A percentile compares a stretch with the other conserved stretches of the same genome.
These are phyloP conservation scores for Cutaneotrichosporon daszewskae DNA, from an alignment of 1,284 basidiomycete species.

Conservation along the genomic window DNA sequence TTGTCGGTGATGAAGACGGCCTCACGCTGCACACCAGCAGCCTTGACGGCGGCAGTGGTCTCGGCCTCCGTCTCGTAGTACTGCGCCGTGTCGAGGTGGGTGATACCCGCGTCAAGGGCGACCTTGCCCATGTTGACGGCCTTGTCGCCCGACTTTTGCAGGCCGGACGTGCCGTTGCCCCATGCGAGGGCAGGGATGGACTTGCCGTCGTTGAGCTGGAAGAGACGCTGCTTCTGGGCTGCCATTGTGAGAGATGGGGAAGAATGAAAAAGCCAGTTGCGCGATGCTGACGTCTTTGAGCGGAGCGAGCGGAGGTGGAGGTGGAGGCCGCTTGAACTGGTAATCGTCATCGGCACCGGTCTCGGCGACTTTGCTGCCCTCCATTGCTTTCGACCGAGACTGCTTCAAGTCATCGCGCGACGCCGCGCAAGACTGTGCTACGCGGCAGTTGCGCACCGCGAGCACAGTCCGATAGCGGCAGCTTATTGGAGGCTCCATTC, in stretches of 20 bases:
- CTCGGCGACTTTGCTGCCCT: too few relatives aligned
- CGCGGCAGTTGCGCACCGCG: too few relatives aligned
- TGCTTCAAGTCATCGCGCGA: too few relatives aligned
- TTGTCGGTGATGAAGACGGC: constrained; percentile 56
- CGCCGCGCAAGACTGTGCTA: too few relatives aligned
- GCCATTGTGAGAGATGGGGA: too few relatives aligned
- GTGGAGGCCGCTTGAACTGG: too few relatives aligned
- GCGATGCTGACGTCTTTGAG: background rate
- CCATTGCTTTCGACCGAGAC: too few relatives aligned
- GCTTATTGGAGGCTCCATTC: too few relatives aligned
- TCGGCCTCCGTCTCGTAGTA: constrained; percentile 46
- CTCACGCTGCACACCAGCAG: constrained; percentile 46
- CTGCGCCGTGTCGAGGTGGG: constrained; percentile 44
- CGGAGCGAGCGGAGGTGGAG: background rate
- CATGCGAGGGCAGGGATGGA: constrained; percentile 34
- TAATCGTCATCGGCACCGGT: too few relatives aligned
- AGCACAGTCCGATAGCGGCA: too few relatives aligned
- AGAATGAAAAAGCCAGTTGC: background rate
- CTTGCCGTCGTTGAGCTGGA: constrained; percentile 34
- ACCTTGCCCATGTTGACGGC: constrained; percentile 19
- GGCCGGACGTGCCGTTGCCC: constrained; percentile 31
- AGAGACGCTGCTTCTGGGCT: too few relatives aligned
- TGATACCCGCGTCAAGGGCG: constrained; percentile 38
- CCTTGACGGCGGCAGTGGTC: constrained; percentile 46
- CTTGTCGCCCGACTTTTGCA: constrained; percentile 11